phyloP scores from a whole-genome alignment of 2,329 filamentous ascomycete species.

The Lachnellula subtilissima region DNA sequence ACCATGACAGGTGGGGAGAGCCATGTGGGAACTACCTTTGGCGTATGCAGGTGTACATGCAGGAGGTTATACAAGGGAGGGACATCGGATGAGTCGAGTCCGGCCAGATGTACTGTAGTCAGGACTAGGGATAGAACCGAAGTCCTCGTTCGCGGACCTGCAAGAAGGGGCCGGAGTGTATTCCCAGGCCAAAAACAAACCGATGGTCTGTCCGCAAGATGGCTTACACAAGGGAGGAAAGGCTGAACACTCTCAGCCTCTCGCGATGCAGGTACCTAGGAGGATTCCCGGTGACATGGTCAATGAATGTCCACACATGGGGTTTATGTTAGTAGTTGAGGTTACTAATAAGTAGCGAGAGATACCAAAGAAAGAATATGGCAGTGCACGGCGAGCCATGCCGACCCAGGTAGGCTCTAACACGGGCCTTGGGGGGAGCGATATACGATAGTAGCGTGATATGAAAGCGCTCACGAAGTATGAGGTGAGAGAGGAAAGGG shows the following conservation, averaged over 20 bases:
- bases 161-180: conserved; percentile 4
- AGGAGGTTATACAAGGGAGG: conserved; percentile 22
- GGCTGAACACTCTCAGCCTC: conserved; percentile 30
- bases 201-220: conserved; percentile 22
- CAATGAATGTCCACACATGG: not conserved
- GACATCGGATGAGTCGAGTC: conserved; percentile 21
- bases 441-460: conserved; percentile 2
- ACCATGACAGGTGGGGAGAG: conserved; percentile 17
- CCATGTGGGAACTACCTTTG: conserved; percentile 12
- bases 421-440: not conserved
- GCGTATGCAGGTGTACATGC: conserved; percentile 28
- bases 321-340: conserved; percentile 1
- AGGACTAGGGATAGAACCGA: conserved; percentile 3
- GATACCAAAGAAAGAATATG: conserved; percentile 13
- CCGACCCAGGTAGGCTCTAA: conserved; percentile 2
- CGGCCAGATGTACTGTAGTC: conserved; percentile 8
- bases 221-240: conserved; percentile 16
- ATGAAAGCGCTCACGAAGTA: not conserved
- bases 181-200: conserved; percentile 17
- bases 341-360: conserved; percentile 5
- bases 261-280: conserved; percentile 17
- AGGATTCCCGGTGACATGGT: conserved; percentile 1
- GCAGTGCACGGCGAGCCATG: conserved; percentile 8
- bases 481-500: not conserved
- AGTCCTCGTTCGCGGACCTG: conserved; percentile 13